phyloP scores from a whole-genome alignment of 495 filamentous ascomycete species.

The Penicillium silybi region DNA sequence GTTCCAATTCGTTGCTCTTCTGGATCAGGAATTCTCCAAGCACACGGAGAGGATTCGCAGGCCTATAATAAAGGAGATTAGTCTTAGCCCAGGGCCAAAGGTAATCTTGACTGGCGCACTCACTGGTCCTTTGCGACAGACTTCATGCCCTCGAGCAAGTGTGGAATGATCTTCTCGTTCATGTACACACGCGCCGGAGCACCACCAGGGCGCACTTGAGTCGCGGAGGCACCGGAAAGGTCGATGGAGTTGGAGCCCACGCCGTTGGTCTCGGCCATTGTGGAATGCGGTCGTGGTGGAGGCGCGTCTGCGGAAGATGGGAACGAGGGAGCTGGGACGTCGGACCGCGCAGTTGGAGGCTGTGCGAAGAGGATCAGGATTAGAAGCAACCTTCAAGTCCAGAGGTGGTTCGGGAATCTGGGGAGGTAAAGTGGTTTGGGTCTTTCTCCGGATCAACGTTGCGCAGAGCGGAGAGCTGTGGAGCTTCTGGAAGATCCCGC shows the following conservation, averaged over 20 bases:
- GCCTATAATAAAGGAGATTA: constrained; percentile 31
- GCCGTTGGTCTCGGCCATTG: constrained; percentile 25
- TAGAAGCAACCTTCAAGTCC: not conserved
- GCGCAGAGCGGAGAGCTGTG: constrained; percentile 23
- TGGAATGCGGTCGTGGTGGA: constrained; percentile 4
- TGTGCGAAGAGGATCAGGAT: not conserved
- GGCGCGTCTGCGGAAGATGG: not conserved
- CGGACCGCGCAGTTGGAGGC: not conserved
- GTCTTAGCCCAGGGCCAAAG: not conserved
- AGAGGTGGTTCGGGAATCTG: not conserved
- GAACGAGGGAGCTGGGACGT: not conserved
- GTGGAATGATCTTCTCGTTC: constrained; percentile 81
- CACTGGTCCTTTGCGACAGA: constrained; percentile 76
- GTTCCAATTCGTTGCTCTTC: constrained; percentile 72
- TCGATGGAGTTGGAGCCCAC: constrained; percentile 34
- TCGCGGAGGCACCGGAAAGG: constrained; percentile 37
- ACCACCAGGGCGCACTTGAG: constrained; percentile 59
- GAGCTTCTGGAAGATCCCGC: constrained; percentile 17
- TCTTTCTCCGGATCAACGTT: constrained; percentile 9
- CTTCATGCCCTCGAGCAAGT: constrained; percentile 91
- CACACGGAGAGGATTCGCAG: constrained; percentile 78
- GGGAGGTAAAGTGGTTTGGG: not conserved
- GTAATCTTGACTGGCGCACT: constrained; percentile 21
- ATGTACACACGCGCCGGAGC: constrained; percentile 84
- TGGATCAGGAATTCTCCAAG: constrained; percentile 84